Evolutionary conservation across 2,329 filamentous ascomycete species (phyloP).

Genomic region (Alternaria sp.): DNA sequence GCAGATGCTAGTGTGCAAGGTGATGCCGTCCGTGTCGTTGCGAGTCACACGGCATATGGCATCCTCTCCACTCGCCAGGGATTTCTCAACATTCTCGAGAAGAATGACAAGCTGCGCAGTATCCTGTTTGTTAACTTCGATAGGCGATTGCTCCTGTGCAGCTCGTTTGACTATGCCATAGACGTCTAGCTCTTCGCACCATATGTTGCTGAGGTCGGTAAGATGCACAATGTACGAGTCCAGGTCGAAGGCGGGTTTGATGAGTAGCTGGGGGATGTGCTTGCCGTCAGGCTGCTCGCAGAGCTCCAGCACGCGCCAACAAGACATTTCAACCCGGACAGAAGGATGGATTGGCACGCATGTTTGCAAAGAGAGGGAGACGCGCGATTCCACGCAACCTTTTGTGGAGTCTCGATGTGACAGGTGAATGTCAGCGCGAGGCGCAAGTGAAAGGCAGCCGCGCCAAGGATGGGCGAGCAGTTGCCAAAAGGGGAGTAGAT

Average conservation of each 20-base stretch:
- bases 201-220: slow-evolving; percentile 78
- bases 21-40: slow-evolving; percentile 49
- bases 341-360: background rate
- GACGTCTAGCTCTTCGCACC: slow-evolving; percentile 71
- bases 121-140: slow-evolving; percentile 74
- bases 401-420: background rate
- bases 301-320: slow-evolving; percentile 46
- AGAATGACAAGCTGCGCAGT: slow-evolving; percentile 73
- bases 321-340: slow-evolving; percentile 35
- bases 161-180: slow-evolving; percentile 71
- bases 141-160: slow-evolving; percentile 70
- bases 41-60: slow-evolving; percentile 48
- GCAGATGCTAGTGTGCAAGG: slow-evolving; percentile 65
- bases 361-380: background rate
- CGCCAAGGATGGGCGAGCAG: slow-evolving; percentile 7
- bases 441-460: slow-evolving; percentile 22
- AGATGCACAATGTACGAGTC: slow-evolving; percentile 71
- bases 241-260: slow-evolving; percentile 65
- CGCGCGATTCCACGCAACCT: background rate
- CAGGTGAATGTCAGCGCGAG: background rate
- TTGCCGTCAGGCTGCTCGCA: slow-evolving; percentile 31
- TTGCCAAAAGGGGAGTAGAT: slow-evolving; percentile 9
- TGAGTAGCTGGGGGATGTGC: slow-evolving; percentile 67
- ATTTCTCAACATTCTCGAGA: slow-evolving; percentile 68
- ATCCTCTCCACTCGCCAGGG: slow-evolving; percentile 52